Percentiles rank a stretch among this genome's conserved stretches.
Evolutionary conservation across 371 early-diverging fungal genomes (phyloP).

Genomic region (Dinochytrium kinnereticum): DNA sequence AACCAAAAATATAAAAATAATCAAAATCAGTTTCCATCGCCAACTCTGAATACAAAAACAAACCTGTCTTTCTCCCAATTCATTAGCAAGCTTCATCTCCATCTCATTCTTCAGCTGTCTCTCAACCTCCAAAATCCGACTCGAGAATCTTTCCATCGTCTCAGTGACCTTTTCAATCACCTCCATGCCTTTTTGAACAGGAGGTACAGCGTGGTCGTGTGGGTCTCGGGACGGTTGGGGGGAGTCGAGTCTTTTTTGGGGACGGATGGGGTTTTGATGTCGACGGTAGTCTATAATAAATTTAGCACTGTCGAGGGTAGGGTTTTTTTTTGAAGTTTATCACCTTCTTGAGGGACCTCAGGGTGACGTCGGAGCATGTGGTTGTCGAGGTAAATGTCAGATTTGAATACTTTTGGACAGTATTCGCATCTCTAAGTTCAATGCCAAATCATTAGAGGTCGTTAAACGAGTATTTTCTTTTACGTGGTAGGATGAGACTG

Average conservation of each 20-base stretch:
- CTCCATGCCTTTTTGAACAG: conserved; percentile 9
- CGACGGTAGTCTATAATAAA: no score
- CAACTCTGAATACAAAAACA: background rate
- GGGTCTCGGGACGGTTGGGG: conserved; percentile 18
- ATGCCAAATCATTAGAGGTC: background rate
- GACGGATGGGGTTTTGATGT: no score
- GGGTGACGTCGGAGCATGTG: conserved; percentile 56
- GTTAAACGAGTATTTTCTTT: background rate
- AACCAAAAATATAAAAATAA: no score
- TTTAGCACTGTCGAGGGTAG: no score
- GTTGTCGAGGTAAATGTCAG: conserved; percentile 42
- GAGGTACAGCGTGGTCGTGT: conserved; percentile 20
- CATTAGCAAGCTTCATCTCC: conserved; percentile 24
- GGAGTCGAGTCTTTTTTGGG: no score
- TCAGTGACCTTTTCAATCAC: conserved; percentile 36
- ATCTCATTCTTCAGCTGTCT: conserved; percentile 34
- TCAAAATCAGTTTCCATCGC: background rate
- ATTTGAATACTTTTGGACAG: conserved; percentile 56
- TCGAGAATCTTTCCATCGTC: conserved; percentile 41
- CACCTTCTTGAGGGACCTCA: conserved; percentile 26
- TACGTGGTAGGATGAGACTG: conserved; percentile 34
- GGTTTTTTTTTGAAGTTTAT: no score
- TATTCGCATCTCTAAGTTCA: conserved; percentile 44
- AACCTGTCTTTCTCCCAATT: conserved; percentile 33
- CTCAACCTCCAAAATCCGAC: conserved; percentile 44